Evolutionary conservation across 2,329 filamentous ascomycete genomes (phyloP).

Genomic region (Chrysoporthe puriensis): DNA sequence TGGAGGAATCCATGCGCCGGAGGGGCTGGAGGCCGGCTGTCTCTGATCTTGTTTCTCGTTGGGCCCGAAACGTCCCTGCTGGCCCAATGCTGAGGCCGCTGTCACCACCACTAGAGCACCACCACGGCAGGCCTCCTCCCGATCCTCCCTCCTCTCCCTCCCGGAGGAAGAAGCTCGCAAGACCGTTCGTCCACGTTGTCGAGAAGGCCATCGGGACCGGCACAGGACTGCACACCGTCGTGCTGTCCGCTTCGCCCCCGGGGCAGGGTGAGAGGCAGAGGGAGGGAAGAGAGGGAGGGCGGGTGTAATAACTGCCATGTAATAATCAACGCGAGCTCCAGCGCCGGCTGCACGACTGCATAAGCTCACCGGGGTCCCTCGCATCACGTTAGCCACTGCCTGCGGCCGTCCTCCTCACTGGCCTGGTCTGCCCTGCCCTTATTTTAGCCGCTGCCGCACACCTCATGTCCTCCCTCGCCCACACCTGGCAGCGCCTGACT

Average conservation of each 20-base stretch:
- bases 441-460: conserved; percentile 27
- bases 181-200: not conserved
- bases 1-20: not conserved
- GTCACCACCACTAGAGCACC: not conserved
- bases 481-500: not conserved
- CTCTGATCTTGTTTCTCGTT: conserved; percentile 13
- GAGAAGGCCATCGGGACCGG: not conserved
- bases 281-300: not conserved
- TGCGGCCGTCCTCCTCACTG: conserved; percentile 13
- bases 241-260: not conserved
- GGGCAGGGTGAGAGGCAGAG: not conserved
- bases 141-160: not conserved
- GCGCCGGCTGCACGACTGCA: not conserved
- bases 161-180: not conserved
- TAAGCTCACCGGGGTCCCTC: conserved; percentile 8
- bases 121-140: not conserved
- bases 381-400: conserved; percentile 22
- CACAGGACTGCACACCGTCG: not conserved
- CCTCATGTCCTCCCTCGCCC: conserved; percentile 2
- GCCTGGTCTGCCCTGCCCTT: conserved; percentile 14
- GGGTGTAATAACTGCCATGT: too few species aligned
- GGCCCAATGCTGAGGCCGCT: conserved; percentile 12
- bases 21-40: not conserved
- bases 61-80: conserved; percentile 10
- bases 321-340: too few species aligned